phyloP scores from a whole-genome alignment of 2,329 filamentous ascomycete genomes.

The Phaeosphaeriaceae sp. region DNA sequence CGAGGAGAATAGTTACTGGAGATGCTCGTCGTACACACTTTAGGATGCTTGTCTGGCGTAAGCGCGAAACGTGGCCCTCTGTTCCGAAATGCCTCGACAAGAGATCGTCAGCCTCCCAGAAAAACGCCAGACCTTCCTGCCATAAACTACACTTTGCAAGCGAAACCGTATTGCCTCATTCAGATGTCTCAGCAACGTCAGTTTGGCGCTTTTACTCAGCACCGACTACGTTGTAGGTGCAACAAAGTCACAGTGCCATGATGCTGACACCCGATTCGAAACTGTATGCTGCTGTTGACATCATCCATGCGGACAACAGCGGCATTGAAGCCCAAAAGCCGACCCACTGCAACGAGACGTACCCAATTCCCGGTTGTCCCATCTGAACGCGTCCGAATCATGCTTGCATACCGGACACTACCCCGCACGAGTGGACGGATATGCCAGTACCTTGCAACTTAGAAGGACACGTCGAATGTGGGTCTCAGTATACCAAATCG shows the following conservation, averaged over 20 bases:
- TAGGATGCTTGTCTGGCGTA: neutral
- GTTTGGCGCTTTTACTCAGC: neutral
- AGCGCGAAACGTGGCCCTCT: neutral
- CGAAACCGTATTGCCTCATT: neutral
- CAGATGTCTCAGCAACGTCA: neutral
- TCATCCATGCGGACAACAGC: neutral
- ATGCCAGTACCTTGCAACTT: neutral
- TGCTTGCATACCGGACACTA: neutral
- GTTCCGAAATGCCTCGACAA: neutral
- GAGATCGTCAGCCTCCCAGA: neutral
- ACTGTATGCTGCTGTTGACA: neutral
- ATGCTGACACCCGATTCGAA: neutral
- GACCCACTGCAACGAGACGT: neutral
- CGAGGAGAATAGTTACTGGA: neutral
- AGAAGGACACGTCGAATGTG: neutral
- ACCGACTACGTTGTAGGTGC: neutral
- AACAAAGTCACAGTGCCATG: neutral
- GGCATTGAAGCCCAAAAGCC: neutral
- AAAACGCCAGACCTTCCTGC: neutral
- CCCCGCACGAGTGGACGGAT: neutral
- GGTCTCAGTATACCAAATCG: neutral
- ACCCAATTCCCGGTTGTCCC: neutral
- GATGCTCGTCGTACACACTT: neutral
- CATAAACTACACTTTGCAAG: neutral
- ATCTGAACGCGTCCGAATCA: neutral